Percentiles rank a stretch among this genome's conserved stretches.
phyloP scores from a whole-genome alignment of 108 stramenopile species.

The Epithemia pelagica region DNA sequence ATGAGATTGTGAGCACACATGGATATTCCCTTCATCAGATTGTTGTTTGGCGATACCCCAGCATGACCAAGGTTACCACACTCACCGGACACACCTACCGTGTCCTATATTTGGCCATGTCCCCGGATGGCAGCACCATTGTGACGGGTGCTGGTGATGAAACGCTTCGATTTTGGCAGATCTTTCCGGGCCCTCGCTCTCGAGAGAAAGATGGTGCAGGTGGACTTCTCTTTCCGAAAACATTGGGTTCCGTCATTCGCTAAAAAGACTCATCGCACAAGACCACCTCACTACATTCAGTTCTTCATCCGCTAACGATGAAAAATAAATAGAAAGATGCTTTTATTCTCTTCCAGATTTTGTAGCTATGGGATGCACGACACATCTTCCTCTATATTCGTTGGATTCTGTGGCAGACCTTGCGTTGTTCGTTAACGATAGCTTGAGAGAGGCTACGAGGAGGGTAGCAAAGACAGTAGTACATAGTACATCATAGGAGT shows the following conservation, averaged over 20 bases:
- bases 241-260: conserved; percentile 79
- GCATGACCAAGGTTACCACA: conserved; percentile 93
- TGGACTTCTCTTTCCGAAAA: conserved; percentile 76
- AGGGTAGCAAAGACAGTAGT: too few relatives aligned
- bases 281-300: too few relatives aligned
- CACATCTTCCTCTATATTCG: too few relatives aligned
- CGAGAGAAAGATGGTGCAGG: conserved; percentile 65
- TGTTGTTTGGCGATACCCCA: conserved; percentile 86
- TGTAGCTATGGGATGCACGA: too few relatives aligned
- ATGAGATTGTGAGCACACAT: conserved; percentile 98
- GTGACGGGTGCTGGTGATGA: conserved; percentile 99
- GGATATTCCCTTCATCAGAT: conserved; percentile 95
- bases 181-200: conserved; percentile 91
- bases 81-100: conserved; percentile 95
- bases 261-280: too few relatives aligned
- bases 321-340: too few relatives aligned
- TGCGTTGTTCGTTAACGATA: too few relatives aligned
- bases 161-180: conserved; percentile 98
- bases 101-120: conserved; percentile 94
- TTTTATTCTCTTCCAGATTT: too few relatives aligned
- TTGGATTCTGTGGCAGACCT: too few relatives aligned
- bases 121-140: conserved; percentile 94
- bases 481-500: too few relatives aligned
- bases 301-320: too few relatives aligned
- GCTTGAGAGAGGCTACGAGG: too few relatives aligned